Conservation (phyloP, 2,329 filamentous ascomycete species). For the Aureobasidium leucospermi region DNA sequence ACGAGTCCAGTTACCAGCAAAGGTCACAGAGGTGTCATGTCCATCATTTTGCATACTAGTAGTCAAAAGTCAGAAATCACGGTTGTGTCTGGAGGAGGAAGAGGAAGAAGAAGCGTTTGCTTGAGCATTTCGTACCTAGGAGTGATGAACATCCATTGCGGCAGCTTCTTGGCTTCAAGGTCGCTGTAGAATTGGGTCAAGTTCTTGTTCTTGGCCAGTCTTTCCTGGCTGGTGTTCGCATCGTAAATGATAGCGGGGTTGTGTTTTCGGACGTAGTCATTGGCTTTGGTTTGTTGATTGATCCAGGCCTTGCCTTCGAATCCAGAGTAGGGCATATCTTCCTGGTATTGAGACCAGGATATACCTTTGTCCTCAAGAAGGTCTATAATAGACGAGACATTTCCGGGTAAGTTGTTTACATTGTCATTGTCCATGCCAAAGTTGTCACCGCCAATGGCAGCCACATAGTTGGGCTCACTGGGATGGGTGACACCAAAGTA, state of each 20-base stretch:
- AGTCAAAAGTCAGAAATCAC: no score
- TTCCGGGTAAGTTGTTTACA: constrained; percentile 43
- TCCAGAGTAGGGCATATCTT: constrained; percentile 67
- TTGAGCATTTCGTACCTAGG: no score
- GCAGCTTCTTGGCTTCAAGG: constrained; percentile 54
- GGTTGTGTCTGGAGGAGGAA: constrained; percentile 9
- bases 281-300: constrained; percentile 58
- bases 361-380: constrained; percentile 35
- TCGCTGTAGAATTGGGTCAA: constrained; percentile 62
- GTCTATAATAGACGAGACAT: constrained; percentile 35
- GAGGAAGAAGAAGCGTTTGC: not conserved
- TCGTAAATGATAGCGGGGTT: constrained; percentile 61
- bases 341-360: constrained; percentile 59
- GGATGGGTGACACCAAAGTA: constrained; percentile 57
- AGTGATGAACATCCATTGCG: constrained; percentile 65
- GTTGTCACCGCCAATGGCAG: constrained; percentile 61
- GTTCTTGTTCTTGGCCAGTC: constrained; percentile 67
- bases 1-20: constrained; percentile 61
- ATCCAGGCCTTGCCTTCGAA: constrained; percentile 58
- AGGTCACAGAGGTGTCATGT: constrained; percentile 64
- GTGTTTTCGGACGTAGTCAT: constrained; percentile 80
- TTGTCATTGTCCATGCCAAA: constrained; percentile 65
- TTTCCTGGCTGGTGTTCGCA: constrained; percentile 50
- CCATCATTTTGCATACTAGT: constrained; percentile 42
- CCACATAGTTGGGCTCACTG: constrained; percentile 69